Conservation (phyloP, 768 basidiomycete species). For the Boletus fagicola region DNA sequence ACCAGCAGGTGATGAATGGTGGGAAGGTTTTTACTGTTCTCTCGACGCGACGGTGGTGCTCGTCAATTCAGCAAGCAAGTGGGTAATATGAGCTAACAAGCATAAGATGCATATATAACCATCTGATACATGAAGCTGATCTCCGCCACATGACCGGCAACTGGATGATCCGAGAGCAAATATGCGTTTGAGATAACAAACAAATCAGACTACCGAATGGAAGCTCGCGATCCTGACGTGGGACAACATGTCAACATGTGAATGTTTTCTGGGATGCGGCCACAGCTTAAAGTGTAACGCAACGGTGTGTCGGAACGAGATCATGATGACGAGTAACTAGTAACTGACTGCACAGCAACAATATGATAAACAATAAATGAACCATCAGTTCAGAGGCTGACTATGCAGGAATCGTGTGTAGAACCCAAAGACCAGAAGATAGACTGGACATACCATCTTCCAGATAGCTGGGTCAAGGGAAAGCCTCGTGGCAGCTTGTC, state of each 20-base stretch:
- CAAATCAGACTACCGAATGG: conserved; percentile 1
- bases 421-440: neutral
- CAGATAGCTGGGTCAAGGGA: neutral
- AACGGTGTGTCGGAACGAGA: neutral
- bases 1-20: neutral
- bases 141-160: neutral
- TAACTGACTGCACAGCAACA: neutral
- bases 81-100: neutral
- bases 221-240: neutral
- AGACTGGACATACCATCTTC: neutral
- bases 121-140: conserved; percentile 7
- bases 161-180: neutral
- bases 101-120: too few species aligned
- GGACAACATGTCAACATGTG: too few species aligned
- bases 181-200: neutral
- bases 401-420: neutral
- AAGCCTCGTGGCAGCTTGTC: neutral
- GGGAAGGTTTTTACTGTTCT: neutral
- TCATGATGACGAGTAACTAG: neutral
- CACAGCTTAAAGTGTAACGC: neutral
- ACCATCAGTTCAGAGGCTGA: neutral
- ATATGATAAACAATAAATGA: too few species aligned
- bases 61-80: neutral
- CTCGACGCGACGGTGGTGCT: neutral
- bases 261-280: neutral